Percentiles rank a stretch among this genome's conserved stretches.
These are phyloP conservation scores for Pyracantha coccinea DNA, from an alignment of 331 rosid species.

Conservation along the genomic window DNA sequence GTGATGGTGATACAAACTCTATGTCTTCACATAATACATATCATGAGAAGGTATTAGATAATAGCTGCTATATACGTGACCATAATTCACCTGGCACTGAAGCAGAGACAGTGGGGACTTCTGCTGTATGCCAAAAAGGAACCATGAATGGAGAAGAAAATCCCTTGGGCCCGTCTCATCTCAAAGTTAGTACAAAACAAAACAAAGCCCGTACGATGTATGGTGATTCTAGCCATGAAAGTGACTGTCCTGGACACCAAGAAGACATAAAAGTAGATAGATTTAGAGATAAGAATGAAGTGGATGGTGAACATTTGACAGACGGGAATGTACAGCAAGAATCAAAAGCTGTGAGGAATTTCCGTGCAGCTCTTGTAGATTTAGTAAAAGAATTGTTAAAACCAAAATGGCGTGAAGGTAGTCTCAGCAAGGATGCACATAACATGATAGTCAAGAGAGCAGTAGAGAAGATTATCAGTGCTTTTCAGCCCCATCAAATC, in stretches of 20 bases:
- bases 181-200: slow-evolving; percentile 23
- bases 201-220: slow-evolving; percentile 16
- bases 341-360: slow-evolving; percentile 41
- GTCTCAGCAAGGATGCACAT: slow-evolving; percentile 76
- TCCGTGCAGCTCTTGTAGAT: slow-evolving; percentile 70
- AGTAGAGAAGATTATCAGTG: slow-evolving; percentile 72
- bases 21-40: slow-evolving; percentile 67
- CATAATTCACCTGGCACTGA: slow-evolving; percentile 39
- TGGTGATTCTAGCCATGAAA: slow-evolving; percentile 32
- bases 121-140: slow-evolving; percentile 38
- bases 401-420: slow-evolving; percentile 89
- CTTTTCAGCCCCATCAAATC: slow-evolving; percentile 64
- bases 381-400: slow-evolving; percentile 75
- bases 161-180: slow-evolving; percentile 14
- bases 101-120: slow-evolving; percentile 50
- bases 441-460: slow-evolving; percentile 68
- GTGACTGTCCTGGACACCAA: slow-evolving; percentile 38
- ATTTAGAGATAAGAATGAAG: slow-evolving; percentile 33
- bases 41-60: slow-evolving; percentile 39
- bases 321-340: slow-evolving; percentile 47
- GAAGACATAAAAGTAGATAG: slow-evolving; percentile 36
- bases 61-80: slow-evolving; percentile 26
- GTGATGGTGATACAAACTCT: slow-evolving; percentile 59
- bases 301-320: slow-evolving; percentile 31
- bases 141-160: slow-evolving; percentile 27